Base-by-base conservation (phyloP, 768 basidiomycete species). In the Rhizopogon vinicolor region DNA sequence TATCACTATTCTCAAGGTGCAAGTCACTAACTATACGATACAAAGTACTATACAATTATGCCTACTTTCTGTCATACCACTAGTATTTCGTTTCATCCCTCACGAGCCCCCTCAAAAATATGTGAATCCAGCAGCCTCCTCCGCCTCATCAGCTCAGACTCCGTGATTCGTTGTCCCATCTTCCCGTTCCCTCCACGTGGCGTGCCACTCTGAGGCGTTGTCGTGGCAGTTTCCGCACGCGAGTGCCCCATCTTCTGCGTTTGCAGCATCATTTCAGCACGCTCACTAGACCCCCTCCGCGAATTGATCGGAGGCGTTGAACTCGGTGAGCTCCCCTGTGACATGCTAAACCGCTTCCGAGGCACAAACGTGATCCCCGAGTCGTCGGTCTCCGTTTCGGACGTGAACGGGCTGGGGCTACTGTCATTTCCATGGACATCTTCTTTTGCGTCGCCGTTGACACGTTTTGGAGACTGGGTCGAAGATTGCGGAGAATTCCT, bases 111-210 rank as follows among this genome's bases (percentile, higher is more conserved):
- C 16, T 68, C 69, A 78, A 74, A 85, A 49, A 87, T 84, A 65
- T 89, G 86, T 51, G 85, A 78, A 60, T 89, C 87, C 52, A 94
- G 74, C 66, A 94, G 67, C 63, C 92, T 81, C 51, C 89, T 80
- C 62, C 93, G 78, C 62, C 85, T 74, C 78, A 94, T 86, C 67
- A 93, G 68, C 69, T 91, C 90, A 18, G 75, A 79, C 69, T 92
- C 89, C n/a, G 81, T 79, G 54, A 90, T 91, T 41, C 83, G 84
- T 59, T 86, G 83, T 16, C 87, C 86, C 13, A 78, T 74, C 72
- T 70, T 78, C 61, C 61, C 82, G 68, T 60, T 70, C 1, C 60
- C 61, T 9, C 19, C 60, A 2, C 68, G 61, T 1, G 68, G 69
- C 0, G 66, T 72, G 2, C 67, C 58, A n/a, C 58, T 71, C 69